phyloP scores from a whole-genome alignment of 1,139 yeast species.

The Saccharomyces hybrid region DNA sequence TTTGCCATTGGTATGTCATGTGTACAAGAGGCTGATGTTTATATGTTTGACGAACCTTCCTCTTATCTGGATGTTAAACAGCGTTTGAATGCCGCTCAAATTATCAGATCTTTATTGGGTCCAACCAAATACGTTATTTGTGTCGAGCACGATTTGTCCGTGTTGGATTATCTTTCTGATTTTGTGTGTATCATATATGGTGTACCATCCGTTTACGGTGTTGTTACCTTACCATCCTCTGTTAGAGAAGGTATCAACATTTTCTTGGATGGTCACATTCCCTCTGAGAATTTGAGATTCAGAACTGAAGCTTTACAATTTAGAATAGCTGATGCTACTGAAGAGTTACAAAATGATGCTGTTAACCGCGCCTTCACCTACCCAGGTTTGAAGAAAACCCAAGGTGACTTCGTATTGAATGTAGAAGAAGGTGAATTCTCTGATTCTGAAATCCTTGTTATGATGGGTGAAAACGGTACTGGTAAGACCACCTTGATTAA shows the following conservation, averaged over 20 bases:
- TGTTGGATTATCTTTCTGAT: conserved; percentile 91
- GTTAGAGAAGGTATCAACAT: conserved; percentile 98
- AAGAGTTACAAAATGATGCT: conserved; percentile 67
- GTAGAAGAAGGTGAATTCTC: conserved; percentile 86
- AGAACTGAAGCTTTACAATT: conserved; percentile 93
- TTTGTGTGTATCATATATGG: conserved; percentile 94
- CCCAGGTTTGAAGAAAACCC: conserved; percentile 79
- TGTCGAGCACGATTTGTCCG: conserved; percentile 97
- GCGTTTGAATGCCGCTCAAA: conserved; percentile 93
- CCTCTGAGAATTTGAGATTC: conserved; percentile 92
- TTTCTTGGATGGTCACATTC: conserved; percentile 95
- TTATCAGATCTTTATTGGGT: conserved; percentile 74
- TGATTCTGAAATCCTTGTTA: conserved; percentile 91
- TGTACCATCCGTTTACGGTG: conserved; percentile 97
- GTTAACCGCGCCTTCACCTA: conserved; percentile 61
- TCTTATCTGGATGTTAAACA: conserved; percentile 97
- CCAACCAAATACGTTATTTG: conserved; percentile 81
- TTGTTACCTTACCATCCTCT: conserved; percentile 88
- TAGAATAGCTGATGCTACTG: conserved; percentile 88
- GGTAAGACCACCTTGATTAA: conserved; percentile 98
- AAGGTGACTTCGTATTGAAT: conserved; percentile 85
- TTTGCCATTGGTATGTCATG: conserved; percentile 97
- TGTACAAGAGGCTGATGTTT: conserved; percentile 88
- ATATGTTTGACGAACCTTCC: conserved; percentile 98
- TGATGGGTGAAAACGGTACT: conserved; percentile 99